phyloP scores from a whole-genome alignment of 108 stramenopile genomes.

The Nannochloropsis granulata region DNA sequence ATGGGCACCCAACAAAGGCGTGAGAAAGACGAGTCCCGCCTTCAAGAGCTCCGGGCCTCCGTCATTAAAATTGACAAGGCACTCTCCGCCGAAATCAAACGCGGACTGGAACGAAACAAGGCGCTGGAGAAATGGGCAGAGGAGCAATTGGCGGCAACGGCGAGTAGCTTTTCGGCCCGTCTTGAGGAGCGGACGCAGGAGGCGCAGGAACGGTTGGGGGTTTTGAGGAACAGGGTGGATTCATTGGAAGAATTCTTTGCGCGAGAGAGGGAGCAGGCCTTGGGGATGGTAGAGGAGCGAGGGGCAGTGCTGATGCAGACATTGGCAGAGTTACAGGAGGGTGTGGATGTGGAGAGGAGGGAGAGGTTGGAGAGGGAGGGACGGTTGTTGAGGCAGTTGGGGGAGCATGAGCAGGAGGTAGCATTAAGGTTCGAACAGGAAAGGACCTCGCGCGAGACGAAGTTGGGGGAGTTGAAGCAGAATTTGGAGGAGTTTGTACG shows the following conservation, averaged over 20 bases:
- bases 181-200: conserved; percentile 23
- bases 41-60: conserved; percentile 31
- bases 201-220: conserved; percentile 13
- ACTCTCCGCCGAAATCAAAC: conserved; percentile 36
- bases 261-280: neutral
- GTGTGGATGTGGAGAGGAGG: conserved; percentile 59
- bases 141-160: conserved; percentile 17
- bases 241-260: neutral
- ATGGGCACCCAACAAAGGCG: conserved; percentile 32
- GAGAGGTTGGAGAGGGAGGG: conserved; percentile 65
- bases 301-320: neutral
- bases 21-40: conserved; percentile 33
- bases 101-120: conserved; percentile 40
- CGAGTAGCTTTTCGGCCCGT: conserved; percentile 7
- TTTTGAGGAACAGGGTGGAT: conserved; percentile 9
- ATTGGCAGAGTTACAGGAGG: conserved; percentile 24
- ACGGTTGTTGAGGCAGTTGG: conserved; percentile 63
- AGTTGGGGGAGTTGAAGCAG: conserved; percentile 7
- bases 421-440: conserved; percentile 41
- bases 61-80: conserved; percentile 31
- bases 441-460: conserved; percentile 24
- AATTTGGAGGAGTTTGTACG: conserved; percentile 35
- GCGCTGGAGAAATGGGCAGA: conserved; percentile 39
- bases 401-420: conserved; percentile 56
- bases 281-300: neutral